These are phyloP conservation scores for Astraeus odoratus DNA, from an alignment of 768 basidiomycete species.

Conservation along the genomic window DNA sequence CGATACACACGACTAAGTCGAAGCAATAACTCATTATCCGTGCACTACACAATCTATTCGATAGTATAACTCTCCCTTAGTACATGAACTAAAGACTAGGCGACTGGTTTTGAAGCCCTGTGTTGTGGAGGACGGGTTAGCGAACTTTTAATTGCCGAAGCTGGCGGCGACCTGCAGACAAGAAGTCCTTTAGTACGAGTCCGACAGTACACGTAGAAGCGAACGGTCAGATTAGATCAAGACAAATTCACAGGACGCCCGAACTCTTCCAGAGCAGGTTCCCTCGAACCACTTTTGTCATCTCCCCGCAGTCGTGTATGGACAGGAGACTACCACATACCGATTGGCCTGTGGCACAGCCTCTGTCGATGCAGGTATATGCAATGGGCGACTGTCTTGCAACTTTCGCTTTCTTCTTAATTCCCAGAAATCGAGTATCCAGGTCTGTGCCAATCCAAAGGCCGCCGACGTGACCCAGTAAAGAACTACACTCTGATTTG, in stretches of 20 bases:
- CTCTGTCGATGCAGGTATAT: neutral
- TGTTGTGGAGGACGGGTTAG: neutral
- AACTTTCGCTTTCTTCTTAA: conserved; percentile 30
- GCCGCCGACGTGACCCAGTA: conserved; percentile 77
- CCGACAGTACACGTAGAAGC: conserved; percentile 1
- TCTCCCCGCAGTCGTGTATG: conserved; percentile 41
- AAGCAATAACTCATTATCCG: no score
- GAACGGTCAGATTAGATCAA: conserved; percentile 94
- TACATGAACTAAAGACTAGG: neutral
- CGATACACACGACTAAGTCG: no score
- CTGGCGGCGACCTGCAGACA: neutral
- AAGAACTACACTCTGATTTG: conserved; percentile 47
- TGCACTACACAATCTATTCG: neutral
- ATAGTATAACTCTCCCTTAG: neutral
- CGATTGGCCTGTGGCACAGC: conserved; percentile 1
- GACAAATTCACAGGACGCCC: conserved; percentile 55
- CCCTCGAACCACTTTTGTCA: conserved; percentile 72
- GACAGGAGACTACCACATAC: conserved; percentile 10
- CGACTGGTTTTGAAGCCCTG: neutral
- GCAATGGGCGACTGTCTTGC: neutral
- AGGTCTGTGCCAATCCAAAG: conserved; percentile 70
- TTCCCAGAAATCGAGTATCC: conserved; percentile 63
- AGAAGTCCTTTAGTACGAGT: neutral
- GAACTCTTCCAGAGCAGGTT: conserved; percentile 41
- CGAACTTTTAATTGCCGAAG: neutral